phyloP scores from a whole-genome alignment of 208 protist genomes.

The Herpetomonas tarakana region DNA sequence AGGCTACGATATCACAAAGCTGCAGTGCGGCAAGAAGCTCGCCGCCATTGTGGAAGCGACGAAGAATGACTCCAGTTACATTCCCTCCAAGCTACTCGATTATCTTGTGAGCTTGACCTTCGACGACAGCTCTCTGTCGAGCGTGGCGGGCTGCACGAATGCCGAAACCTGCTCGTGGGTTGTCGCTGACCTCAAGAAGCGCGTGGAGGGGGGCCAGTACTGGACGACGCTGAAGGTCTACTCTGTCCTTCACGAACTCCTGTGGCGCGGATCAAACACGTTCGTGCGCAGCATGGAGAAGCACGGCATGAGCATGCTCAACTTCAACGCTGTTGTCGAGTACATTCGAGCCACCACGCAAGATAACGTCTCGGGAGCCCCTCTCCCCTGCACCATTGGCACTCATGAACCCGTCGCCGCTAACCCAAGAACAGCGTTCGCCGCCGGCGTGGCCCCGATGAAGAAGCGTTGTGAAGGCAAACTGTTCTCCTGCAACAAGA shows the following conservation, averaged over 20 bases:
- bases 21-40: slow-evolving; percentile 46
- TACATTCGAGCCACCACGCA: slow-evolving; percentile 18
- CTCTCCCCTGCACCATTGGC: slow-evolving; percentile 18
- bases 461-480: not conserved
- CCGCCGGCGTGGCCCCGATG: not conserved
- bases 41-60: slow-evolving; percentile 32
- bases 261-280: slow-evolving; percentile 25
- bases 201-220: slow-evolving; percentile 25
- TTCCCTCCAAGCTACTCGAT: slow-evolving; percentile 19
- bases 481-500: not conserved
- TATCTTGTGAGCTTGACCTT: slow-evolving; percentile 23
- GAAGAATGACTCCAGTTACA: slow-evolving; percentile 23
- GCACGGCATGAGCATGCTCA: slow-evolving; percentile 11
- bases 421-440: slow-evolving; percentile 1
- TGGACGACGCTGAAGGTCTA: slow-evolving; percentile 35
- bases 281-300: slow-evolving; percentile 16
- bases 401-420: not conserved
- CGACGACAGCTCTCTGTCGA: not conserved
- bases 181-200: slow-evolving; percentile 32
- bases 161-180: slow-evolving; percentile 33
- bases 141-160: slow-evolving; percentile 25
- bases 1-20: slow-evolving; percentile 9
- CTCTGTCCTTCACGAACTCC: slow-evolving; percentile 15
- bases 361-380: slow-evolving; percentile 21
- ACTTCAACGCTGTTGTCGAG: slow-evolving; percentile 3